Evolutionary conservation across 805 yeast species (phyloP), one percentile per base, ranked within the genome.

Genomic region (Zygosaccharomyces siamensis): DNA sequence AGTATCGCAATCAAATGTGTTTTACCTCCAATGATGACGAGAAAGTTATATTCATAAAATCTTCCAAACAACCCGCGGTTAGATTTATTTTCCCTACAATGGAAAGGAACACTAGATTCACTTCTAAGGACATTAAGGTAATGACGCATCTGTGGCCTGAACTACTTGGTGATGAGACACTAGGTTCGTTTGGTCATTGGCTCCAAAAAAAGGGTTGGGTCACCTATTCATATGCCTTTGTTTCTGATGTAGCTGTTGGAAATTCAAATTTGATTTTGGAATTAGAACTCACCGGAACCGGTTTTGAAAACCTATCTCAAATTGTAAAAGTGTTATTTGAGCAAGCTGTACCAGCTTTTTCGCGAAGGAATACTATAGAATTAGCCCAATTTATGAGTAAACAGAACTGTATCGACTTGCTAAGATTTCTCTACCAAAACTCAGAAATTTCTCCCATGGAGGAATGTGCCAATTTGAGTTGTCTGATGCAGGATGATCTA

Each of bases 121-220:
- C 60, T 0, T 7, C 50, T 4, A 59, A 49, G 35, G 67, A 69
- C 21, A 11, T 64, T 1, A 36, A 47, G 7, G 59, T 72, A 7
- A 72, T 68, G 39, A 64, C 69, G 27, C 63, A 63, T 8, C 61
- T 74, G 3, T 80, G 88, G 83, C 73, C 80, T 46, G 76, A 77
- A 41, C 46, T 84, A 0, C 64, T 83, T 43, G 92, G 92, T 1
- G 82, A 80, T 61, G 92, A 85, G 64, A 65, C 80, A 4, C 48
- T 54, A 1, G 75, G 75, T 0, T 77, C 88, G 0, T 58, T 84
- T 5, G 74, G 75, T 51, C 62, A 72, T 4, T 58, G 56, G 14
- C 63, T 81, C 7, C 67, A 66, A 18, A 43, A 51, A 4, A 59
- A 55, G 35, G 73, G 66, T 18, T 71, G 64, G 49, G 70, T 72